Evolutionary conservation across 140 eudicot species (phyloP).

Genomic region (Bidens hawaiensis): DNA sequence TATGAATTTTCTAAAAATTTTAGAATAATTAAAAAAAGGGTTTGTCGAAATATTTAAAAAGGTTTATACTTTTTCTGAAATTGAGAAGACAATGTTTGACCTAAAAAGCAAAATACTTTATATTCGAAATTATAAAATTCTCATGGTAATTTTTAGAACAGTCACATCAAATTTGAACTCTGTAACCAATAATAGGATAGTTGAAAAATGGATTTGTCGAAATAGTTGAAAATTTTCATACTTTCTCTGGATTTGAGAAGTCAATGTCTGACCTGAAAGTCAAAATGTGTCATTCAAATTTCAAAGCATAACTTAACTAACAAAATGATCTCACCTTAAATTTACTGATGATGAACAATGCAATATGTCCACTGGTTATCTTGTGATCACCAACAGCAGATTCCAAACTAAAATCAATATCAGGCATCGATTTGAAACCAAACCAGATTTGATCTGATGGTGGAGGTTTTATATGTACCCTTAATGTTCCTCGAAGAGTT

Average conservation of each 20-base stretch:
- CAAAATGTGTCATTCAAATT: neutral
- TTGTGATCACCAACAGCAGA: conserved; percentile 83
- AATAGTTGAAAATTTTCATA: neutral
- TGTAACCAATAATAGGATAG: neutral
- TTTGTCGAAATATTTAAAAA: too few species aligned
- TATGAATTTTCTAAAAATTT: too few species aligned
- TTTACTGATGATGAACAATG: conserved; percentile 61
- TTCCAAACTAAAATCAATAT: conserved; percentile 67
- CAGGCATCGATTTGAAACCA: conserved; percentile 86
- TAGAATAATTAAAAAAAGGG: too few species aligned
- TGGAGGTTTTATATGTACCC: conserved; percentile 77
- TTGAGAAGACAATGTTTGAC: too few species aligned
- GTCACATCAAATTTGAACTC: too few species aligned
- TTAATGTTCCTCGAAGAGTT: conserved; percentile 72
- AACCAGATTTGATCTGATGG: conserved; percentile 94
- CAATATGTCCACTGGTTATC: conserved; percentile 69
- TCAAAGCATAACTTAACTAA: neutral
- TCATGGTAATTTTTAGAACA: too few species aligned
- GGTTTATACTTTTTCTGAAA: too few species aligned
- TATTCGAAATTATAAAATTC: too few species aligned
- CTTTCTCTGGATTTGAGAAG: conserved; percentile 1
- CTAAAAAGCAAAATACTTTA: too few species aligned
- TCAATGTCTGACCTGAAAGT: conserved; percentile 5
- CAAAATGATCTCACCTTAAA: conserved; percentile 55
- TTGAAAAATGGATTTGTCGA: neutral